These are phyloP conservation scores for Candida sp. DNA, from an alignment of 1,139 yeast species.

Conservation along the genomic window DNA sequence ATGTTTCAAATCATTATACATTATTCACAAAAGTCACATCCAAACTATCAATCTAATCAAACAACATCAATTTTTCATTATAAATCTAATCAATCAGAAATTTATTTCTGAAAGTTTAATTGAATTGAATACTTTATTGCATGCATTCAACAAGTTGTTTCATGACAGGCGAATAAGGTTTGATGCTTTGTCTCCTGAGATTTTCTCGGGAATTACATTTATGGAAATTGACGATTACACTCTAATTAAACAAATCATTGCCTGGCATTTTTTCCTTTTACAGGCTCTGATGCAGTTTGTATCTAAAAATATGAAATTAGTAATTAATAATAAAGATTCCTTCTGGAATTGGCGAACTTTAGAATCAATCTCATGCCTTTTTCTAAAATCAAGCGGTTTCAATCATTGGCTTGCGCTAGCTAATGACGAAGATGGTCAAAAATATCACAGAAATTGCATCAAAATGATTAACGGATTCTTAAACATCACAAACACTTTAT, in stretches of 20 bases:
- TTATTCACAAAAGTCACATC: slow-evolving; percentile 8
- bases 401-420: slow-evolving; percentile 20
- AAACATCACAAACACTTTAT: slow-evolving; percentile 12
- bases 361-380: slow-evolving; percentile 13
- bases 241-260: slow-evolving; percentile 19
- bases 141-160: slow-evolving; percentile 7
- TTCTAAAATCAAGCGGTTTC: slow-evolving; percentile 19
- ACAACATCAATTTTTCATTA: slow-evolving; percentile 28
- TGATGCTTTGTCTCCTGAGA: neutral
- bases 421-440: slow-evolving; percentile 5
- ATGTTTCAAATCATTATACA: slow-evolving; percentile 16
- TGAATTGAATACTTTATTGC: slow-evolving; percentile 11
- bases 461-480: slow-evolving; percentile 24
- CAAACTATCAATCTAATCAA: slow-evolving; percentile 12
- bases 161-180: slow-evolving; percentile 2
- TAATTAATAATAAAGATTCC: slow-evolving; percentile 9
- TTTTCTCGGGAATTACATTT: slow-evolving; percentile 9
- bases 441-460: slow-evolving; percentile 15
- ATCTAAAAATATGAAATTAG: slow-evolving; percentile 15
- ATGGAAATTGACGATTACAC: slow-evolving; percentile 7
- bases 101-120: slow-evolving; percentile 11
- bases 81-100: slow-evolving; percentile 23
- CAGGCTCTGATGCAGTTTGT: slow-evolving; percentile 28
- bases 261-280: slow-evolving; percentile 28
- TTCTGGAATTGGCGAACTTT: slow-evolving; percentile 9